Evolutionary conservation across 208 protist species (phyloP), one percentile per base, ranked within the genome.

Genomic region (Acanthamoeba healyi): DNA sequence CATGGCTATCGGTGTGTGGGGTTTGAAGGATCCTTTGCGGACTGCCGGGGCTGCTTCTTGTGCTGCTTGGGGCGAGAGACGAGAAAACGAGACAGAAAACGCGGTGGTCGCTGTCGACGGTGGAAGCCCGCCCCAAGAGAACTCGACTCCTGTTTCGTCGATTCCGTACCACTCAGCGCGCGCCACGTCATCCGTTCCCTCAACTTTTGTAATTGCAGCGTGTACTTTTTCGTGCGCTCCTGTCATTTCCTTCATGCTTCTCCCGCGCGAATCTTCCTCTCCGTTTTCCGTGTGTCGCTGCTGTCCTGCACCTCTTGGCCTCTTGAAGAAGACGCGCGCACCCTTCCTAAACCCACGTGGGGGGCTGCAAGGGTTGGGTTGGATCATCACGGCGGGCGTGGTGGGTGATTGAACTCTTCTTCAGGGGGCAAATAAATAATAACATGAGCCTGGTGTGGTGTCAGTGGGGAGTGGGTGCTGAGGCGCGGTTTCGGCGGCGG

Each of bases 1-100:
- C 79, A 88, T 79, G 34, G 70, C 24, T 79, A n/a, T 79, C 40
- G 36, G 70, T 79, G 34, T 79, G 70, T 61, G 54, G 54, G 54
- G 54, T 5, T 26, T 15, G 54, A 26, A 61, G 22, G 54, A 61
- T 61, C 44, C 44, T 4, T 4, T 49, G 44, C 44, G 44, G 44
- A n/a, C 49, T 19, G 54, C 17, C 2, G 15, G 17, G 10, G 10
- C 15, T 5, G 54, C 54, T 61, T 61, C 54, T 61, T 61, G 54
- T 61, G 54, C 54, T 61, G 54, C 54, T 26, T 61, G 10, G 10
- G 54, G 10, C 10, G n/a, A n/a, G 10, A 17, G 54, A 61, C 54
- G 54, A 26, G 54, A 61, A 61, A 61, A 15, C 54, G 54, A 61
- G 54, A 61, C 54, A 61, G 54, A 61, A 61, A 61, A 61, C 54